Evolutionary conservation across 2,329 filamentous ascomycete genomes (phyloP), one percentile per base, ranked within the genome.

Genomic region (Trichoderma lentiforme): DNA sequence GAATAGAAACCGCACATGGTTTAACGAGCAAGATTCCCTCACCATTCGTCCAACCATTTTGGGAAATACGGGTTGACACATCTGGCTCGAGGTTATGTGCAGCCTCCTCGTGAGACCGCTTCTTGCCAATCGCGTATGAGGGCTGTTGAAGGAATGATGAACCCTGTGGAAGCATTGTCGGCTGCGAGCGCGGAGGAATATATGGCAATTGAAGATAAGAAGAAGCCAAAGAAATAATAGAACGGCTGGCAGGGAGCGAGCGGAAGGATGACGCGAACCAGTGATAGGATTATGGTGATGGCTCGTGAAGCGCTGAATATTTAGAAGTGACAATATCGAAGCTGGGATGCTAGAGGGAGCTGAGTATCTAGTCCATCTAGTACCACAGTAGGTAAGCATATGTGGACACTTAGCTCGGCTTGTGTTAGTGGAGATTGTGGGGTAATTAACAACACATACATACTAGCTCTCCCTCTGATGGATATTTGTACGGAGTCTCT

Each of bases 51-150:
- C 91, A 92, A 76, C 90, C 88, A 67, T 89, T 86, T 79, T 91
- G 89, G 21, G 87, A 83, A 62, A 86, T 83, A 75, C 86, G 83
- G 61, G 83, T 77, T 72, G 83, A 79, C 71, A 84, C 80, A 80
- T 87, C 86, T 77, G 90, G 86, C 75, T 90, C 88, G 68, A 93
- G 88, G 76, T 93, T 92, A 74, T 86, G 83, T 30, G 86, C 86
- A 71, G 92, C 91, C 80, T 95, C 92, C 77, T 93, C 91, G 78
- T 92, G 88, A 74, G 91, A 93, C 76, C 92, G 90, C 83, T 95
- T 95, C 79, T 91, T 90, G 75, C 92, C 91, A 72, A 77, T 75
- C 30, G 74, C 72, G n/a, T 75, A 71, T 56, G 73, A 65, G 34
- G 77, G 76, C 74, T 69, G 62, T 62, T 58, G 74, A 70, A 67